A percentile compares a stretch with the other conserved stretches of the same genome.
Evolutionary conservation across 805 yeast species (phyloP).

Genomic region (Middelhovenomyces tepae): DNA sequence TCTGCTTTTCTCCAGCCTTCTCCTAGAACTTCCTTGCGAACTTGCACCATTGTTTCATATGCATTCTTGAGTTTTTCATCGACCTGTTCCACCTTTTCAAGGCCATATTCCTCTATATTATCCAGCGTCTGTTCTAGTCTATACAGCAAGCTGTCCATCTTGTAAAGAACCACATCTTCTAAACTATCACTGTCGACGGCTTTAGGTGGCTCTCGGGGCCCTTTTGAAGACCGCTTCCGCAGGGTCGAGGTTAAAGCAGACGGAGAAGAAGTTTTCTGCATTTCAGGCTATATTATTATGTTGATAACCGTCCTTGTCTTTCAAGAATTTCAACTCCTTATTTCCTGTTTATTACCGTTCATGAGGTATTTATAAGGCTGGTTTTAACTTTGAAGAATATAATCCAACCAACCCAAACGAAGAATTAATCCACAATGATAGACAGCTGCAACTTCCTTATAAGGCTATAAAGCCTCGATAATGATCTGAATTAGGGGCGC

Average conservation of each 20-base stretch:
- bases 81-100: conserved; percentile 21
- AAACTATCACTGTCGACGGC: background rate
- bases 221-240: background rate
- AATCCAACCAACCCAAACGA: too few species aligned
- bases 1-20: conserved; percentile 28
- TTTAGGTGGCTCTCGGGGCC: too few species aligned
- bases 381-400: too few species aligned
- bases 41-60: conserved; percentile 20
- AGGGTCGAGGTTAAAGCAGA: background rate
- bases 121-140: conserved; percentile 21
- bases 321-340: background rate
- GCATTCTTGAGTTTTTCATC: conserved; percentile 25
- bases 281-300: conserved; percentile 1
- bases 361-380: too few species aligned
- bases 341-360: too few species aligned
- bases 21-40: conserved; percentile 24
- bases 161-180: background rate
- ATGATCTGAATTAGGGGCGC: too few species aligned
- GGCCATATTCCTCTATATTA: conserved; percentile 26
- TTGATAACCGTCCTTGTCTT: background rate
- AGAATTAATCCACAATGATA: too few species aligned
- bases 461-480: too few species aligned
- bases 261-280: conserved; percentile 2
- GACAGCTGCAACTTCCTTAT: too few species aligned
- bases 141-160: background rate